Conservation (phyloP, 768 basidiomycete species). For the Lyophyllum decastes region DNA sequence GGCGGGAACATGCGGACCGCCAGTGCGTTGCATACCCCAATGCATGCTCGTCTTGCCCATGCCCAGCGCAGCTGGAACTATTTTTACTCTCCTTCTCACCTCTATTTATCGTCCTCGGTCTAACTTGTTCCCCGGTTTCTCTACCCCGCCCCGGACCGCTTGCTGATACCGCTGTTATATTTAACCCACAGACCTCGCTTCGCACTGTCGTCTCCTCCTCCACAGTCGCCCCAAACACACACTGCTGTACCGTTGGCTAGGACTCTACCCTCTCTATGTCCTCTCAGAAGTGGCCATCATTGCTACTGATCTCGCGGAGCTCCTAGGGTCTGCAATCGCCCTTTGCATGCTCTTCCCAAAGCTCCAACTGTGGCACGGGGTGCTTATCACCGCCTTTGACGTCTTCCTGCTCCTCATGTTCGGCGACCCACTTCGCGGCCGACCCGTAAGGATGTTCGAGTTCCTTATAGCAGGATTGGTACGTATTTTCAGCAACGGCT, state of each 20-base stretch:
- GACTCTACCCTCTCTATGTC: constrained; percentile 65
- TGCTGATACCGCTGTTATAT: neutral
- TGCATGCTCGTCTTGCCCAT: neutral
- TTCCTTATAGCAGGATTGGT: constrained; percentile 63
- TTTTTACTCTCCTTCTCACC: neutral
- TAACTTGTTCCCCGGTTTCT: neutral
- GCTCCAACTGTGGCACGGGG: constrained; percentile 70
- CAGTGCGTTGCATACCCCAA: neutral
- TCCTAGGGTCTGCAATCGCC: constrained; percentile 82
- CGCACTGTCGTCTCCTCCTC: constrained; percentile 63
- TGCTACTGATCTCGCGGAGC: constrained; percentile 78
- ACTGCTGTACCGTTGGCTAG: constrained; percentile 55
- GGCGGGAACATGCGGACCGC: neutral
- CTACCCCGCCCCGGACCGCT: neutral
- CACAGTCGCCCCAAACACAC: constrained; percentile 65
- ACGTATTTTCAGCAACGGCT: constrained; percentile 22
- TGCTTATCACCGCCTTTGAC: constrained; percentile 68
- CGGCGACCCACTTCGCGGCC: constrained; percentile 66
- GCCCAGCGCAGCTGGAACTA: neutral
- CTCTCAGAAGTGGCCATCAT: constrained; percentile 74
- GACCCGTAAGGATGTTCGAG: constrained; percentile 72
- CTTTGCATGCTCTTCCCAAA: constrained; percentile 72
- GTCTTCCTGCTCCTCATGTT: constrained; percentile 72
- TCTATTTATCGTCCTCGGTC: neutral
- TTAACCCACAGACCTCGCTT: constrained; percentile 42